phyloP scores from a whole-genome alignment of 83 land plant species.

The Isoetes engelmannii region DNA sequence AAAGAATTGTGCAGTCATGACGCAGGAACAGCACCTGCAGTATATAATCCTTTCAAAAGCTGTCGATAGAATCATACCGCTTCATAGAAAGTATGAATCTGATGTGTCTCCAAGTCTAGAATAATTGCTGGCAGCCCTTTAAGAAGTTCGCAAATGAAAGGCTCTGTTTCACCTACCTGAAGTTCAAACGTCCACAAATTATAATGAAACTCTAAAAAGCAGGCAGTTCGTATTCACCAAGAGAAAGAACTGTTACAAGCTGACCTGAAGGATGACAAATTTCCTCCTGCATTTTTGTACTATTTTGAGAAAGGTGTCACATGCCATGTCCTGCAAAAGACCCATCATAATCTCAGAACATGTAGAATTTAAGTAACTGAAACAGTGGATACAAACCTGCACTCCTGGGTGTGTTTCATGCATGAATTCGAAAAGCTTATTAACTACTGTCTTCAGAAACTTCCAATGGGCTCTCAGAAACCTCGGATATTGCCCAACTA shows the following conservation, averaged over 20 bases:
- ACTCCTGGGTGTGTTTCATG: constrained; percentile 99
- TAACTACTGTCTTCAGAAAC: constrained; percentile 92
- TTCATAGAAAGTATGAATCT: constrained; percentile 97
- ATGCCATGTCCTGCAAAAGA: constrained; percentile 91
- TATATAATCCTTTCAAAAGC: too few relatives aligned
- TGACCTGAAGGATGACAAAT: constrained; percentile 89
- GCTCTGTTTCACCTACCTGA: constrained; percentile 95
- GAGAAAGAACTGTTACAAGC: background rate
- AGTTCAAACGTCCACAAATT: background rate
- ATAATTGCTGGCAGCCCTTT: constrained; percentile 68
- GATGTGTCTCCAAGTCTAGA: constrained; percentile 92
- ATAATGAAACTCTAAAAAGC: background rate
- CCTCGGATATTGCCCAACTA: constrained; percentile 96
- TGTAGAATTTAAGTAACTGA: too few relatives aligned
- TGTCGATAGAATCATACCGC: constrained; percentile 43
- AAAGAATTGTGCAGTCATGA: background rate
- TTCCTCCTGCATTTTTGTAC: constrained; percentile 98
- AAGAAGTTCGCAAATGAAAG: constrained; percentile 91
- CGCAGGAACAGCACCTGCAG: background rate
- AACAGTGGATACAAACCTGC: constrained; percentile 42
- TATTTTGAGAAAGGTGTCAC: constrained; percentile 96
- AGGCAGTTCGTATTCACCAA: background rate
- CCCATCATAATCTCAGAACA: background rate
- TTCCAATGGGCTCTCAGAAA: constrained; percentile 97
- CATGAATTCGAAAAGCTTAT: constrained; percentile 99